These are phyloP conservation scores for Colletotrichum sp. DNA, from an alignment of 2,329 filamentous ascomycete genomes.

Conservation along the genomic window DNA sequence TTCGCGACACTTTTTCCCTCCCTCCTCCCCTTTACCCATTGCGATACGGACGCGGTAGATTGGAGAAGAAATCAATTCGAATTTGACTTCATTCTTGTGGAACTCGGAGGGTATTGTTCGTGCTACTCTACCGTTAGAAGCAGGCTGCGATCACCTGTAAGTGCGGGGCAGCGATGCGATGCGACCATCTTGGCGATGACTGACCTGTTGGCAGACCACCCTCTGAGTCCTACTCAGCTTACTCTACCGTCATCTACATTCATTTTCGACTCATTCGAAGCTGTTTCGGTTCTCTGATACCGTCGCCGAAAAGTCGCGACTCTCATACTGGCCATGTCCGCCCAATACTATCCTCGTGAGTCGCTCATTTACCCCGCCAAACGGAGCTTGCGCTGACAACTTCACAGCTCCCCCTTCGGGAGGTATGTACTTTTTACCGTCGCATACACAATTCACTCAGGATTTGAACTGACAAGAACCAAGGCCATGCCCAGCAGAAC, in stretches of 20 bases:
- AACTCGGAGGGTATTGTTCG: background rate
- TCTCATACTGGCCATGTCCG: slow-evolving; percentile 4
- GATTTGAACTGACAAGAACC: background rate
- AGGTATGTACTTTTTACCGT: background rate
- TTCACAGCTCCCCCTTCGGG: slow-evolving; percentile 13
- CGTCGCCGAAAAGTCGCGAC: background rate
- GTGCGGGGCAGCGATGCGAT: slow-evolving; percentile 14
- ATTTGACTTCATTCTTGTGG: background rate
- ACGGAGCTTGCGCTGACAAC: slow-evolving; percentile 3
- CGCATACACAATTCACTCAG: background rate
- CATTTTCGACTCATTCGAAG: background rate
- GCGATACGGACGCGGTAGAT: background rate
- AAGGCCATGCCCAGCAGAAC: slow-evolving; percentile 34
- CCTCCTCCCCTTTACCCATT: background rate
- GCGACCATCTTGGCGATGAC: background rate
- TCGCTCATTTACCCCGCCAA: background rate
- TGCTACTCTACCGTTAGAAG: background rate
- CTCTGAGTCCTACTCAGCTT: background rate
- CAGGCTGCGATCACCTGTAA: slow-evolving; percentile 3
- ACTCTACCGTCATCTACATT: background rate
- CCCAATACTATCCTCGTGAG: slow-evolving; percentile 19
- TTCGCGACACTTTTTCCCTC: background rate
- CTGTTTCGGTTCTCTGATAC: background rate
- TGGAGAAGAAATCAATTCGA: background rate
- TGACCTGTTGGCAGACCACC: slow-evolving; percentile 1